phyloP scores from a whole-genome alignment of 2,329 filamentous ascomycete genomes.

The Sporothrix mexicana region DNA sequence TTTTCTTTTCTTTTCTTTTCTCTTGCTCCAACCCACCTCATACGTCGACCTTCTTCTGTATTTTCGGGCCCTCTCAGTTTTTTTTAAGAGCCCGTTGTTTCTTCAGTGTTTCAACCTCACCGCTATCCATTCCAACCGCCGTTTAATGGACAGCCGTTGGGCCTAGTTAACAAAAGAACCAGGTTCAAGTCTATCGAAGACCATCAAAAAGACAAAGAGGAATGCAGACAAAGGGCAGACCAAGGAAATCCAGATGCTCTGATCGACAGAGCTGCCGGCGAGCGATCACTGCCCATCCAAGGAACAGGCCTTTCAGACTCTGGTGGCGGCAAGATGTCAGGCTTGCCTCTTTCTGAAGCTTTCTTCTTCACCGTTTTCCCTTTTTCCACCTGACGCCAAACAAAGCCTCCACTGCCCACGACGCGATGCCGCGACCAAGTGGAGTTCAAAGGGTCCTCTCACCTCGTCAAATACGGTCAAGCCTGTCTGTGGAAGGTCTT shows the following conservation, averaged over 20 bases:
- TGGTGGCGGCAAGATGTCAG: constrained; percentile 7
- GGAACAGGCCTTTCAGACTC: constrained; percentile 3
- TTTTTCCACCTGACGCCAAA: constrained; percentile 18
- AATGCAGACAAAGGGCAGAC: not conserved
- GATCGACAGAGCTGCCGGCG: constrained; percentile 15
- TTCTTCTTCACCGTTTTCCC: constrained; percentile 17
- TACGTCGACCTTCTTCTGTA: not conserved
- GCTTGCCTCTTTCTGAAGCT: not conserved
- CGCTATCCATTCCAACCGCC: constrained; percentile 26
- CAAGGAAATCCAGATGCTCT: constrained; percentile 11
- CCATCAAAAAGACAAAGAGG: not conserved
- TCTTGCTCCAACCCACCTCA: too few species aligned
- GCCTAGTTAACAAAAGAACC: not conserved
- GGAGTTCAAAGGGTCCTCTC: constrained; percentile 20
- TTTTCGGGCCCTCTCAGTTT: not conserved
- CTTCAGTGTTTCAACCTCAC: constrained; percentile 31
- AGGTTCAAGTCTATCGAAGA: too few species aligned
- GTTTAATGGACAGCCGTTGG: not conserved
- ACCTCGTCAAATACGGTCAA: not conserved
- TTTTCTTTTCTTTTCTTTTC: not conserved
- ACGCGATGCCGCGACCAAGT: constrained; percentile 23
- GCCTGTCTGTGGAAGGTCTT: not conserved
- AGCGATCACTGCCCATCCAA: constrained; percentile 7
- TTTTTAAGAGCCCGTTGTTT: constrained; percentile 29
- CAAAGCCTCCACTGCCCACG: constrained; percentile 4